Evolutionary conservation across 2,329 filamentous ascomycete species (phyloP), one percentile per base, ranked within the genome.

Genomic region (Fusarium tanahbumbuense): DNA sequence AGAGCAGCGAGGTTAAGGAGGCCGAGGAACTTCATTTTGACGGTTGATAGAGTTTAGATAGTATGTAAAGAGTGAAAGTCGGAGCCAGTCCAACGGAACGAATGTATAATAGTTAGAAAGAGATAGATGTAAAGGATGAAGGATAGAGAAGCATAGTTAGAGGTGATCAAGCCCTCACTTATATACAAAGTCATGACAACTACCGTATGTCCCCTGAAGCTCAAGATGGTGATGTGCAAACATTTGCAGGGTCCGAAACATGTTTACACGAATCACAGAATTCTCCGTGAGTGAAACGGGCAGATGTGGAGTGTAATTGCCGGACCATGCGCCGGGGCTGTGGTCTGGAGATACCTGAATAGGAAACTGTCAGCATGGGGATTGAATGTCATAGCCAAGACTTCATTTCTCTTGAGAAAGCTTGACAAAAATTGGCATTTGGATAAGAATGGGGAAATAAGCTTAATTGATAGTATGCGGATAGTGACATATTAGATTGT

Each of bases 21-120:
- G 49, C 70, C 71, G 66, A 76, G 60, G 75, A 77, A 78, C 76
- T 78, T 79, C 78, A 79, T 79, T 30, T 60, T 77, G 64, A 28
- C 22, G 41, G 53, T 59, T 45, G 53, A 42, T 32, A 23, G 15
- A 45, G 34, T 13, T 56, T 40, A 30, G 64, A 52, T 48, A 16
- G 13, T 49, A n/a, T 34, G 5, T 8, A 71, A 71, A 65, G 68
- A 70, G 54, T 68, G 68, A 45, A 71, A 60, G 64, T 55, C 34
- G 68, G 68, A 68, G 13, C 68, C 68, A 34, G 68, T 70, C 68
- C 68, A 65, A 70, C 58, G 30, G 53, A 72, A 73, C 42, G 64
- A 74, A 64, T 45, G 72, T 71, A 71, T 57, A 55, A 41, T 37
- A 57, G 59, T 64, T 61, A 48, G 47, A 56, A 56, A 50, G 58